Base-by-base conservation (phyloP, 2,329 filamentous ascomycete species). In the Knoxdaviesia proteae region DNA sequence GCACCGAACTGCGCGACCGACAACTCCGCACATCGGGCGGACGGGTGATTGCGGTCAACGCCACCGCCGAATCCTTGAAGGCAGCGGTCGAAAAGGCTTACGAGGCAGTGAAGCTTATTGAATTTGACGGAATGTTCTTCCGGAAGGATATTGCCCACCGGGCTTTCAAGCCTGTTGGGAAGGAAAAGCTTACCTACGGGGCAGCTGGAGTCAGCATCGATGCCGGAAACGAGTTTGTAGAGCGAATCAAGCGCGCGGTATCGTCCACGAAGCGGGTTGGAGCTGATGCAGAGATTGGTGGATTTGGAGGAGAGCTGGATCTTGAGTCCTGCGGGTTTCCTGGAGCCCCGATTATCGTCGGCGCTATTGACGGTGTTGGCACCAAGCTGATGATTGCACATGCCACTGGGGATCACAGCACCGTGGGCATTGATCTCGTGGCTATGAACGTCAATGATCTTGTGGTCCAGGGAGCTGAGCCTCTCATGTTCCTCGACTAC, bases 391-490 rank as follows among this genome's bases (percentile, higher is more conserved):
- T 92, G 69, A 84, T 98, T 53, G 90, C 90, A 0, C 88, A 94
- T 57, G 74, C 77, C 8, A 82, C 92, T 64, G 71, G 77, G 52
- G 84, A 92, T 62, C 90, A 94, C 61, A 78, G 88, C 59, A 94
- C 87, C 3, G 88, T 98, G 7, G 90, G 90, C 47, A 86, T 98
- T 52, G 90, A 98, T 57, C 72, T 98, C 34, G 90, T 98, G 4
- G 90, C 90, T 50, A 96, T 96, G 88, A 96, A 94, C 59, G 90
- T 96, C 56, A 98, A 98, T 59, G 90, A 98, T 55, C 70, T 98
- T 0, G 79, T 98, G 42, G 90, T 96, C 6, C 87, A 96, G 63
- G 90, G 90, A 43, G 90, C 90, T 8, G 84, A 90, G 51, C 87
- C 90, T 2, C 69, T 96, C 49, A 90, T 90, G 68, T 96, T 98